Evolutionary conservation across 805 yeast genomes (phyloP), one percentile per base, ranked within the genome.

Genomic region (Yarrowia bubula): DNA sequence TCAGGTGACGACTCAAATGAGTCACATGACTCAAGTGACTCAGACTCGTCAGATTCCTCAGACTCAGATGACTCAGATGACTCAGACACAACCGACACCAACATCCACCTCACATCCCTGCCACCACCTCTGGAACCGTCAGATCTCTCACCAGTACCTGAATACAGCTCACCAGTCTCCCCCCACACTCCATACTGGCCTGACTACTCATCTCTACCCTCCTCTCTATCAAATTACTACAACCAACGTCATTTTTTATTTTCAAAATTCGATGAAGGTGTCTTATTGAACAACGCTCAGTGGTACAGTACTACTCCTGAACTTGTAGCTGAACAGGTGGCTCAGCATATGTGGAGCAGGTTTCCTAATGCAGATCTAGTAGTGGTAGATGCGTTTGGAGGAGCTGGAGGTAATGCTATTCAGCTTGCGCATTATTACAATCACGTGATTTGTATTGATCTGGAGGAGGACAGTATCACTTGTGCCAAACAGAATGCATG

Each of bases 241-340:
- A 22, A 73, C 22, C 80, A 82, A 46, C 75, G 96, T n/a, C 81
- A 83, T 68, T 72, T 73, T 14, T 72, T 92, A 9, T 92, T 92
- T 72, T 77, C 84, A 6, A 78, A 76, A 68, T 88, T 80, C 69
- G 90, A 89, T 70, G 81, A 84, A 7, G 93, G 95, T 0, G 80
- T 91, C 1, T 79, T 79, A 63, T 78, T 92, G 77, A 87, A 88
- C 1, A 78, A 83, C 14, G 95, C 88, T 71, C 79, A 91, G 60
- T 89, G 96, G 95, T 92, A 80, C 74, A 87, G 93, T 65, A 96
- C 91, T 5, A 92, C 98, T 0, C 92, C 96, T 0, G 98, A 92
- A 71, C 70, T 74, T 1, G 77, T 89, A 1, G 95, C 97, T 86
- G 68, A 68, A 4, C 70, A 69, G 3, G 78, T 76, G 1, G 78